A percentile compares a stretch with the other conserved stretches of the same genome.
Evolutionary conservation across 1,284 basidiomycete species (phyloP).

Genomic region (Irpex sp.): DNA sequence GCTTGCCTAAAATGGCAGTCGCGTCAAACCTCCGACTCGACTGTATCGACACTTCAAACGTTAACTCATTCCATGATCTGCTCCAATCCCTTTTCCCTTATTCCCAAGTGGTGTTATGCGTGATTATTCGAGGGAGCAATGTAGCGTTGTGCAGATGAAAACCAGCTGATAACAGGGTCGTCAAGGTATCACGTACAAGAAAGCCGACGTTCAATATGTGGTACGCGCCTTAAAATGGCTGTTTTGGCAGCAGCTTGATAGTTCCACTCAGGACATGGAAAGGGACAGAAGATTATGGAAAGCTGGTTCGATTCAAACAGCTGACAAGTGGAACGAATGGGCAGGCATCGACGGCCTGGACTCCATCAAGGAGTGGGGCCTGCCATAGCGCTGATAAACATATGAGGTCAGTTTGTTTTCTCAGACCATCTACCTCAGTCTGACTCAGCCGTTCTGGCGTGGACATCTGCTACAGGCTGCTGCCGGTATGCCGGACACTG

Average conservation of each 20-base stretch:
- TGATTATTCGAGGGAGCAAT: no score
- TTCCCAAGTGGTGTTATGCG: no score
- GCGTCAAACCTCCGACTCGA: not conserved
- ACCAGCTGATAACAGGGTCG: no score
- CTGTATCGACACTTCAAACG: not conserved
- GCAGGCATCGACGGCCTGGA: not conserved
- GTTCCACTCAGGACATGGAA: not conserved
- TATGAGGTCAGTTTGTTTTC: conserved; percentile 5
- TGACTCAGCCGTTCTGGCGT: not conserved
- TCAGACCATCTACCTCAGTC: not conserved
- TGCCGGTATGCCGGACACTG: not conserved
- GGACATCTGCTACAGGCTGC: not conserved
- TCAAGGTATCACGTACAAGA: no score
- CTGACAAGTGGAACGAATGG: not conserved
- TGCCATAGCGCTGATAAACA: conserved; percentile 2
- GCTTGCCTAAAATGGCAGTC: conserved; percentile 12
- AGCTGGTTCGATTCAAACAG: not conserved
- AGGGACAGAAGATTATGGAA: not conserved
- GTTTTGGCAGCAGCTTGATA: not conserved
- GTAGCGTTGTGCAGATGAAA: no score
- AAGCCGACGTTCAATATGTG: no score
- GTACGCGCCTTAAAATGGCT: no score
- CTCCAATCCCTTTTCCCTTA: not conserved
- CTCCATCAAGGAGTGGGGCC: not conserved
- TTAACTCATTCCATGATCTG: not conserved